Evolutionary conservation across 805 yeast genomes (phyloP), one percentile per base, ranked within the genome.

Genomic region (Ogataea methylovora): DNA sequence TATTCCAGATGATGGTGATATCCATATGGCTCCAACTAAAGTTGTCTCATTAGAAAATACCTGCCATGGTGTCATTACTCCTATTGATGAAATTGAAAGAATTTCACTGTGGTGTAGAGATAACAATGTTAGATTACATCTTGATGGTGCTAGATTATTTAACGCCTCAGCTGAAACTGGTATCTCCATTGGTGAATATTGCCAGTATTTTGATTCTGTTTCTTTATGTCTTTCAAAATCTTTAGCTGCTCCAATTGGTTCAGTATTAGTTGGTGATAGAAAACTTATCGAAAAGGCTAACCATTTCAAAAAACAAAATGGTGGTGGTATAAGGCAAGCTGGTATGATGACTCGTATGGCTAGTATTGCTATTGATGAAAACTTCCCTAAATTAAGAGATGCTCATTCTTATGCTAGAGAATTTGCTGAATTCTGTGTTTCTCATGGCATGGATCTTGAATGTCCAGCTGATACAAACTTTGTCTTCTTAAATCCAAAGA

Each of bases 61-160:
- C 4, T 52, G 85, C 29, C 87, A 83, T 43, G 96, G 96, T 25
- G 69, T 80, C 29, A 60, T 86, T 29, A 70, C 72, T 57, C 96
- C 96, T 7, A 45, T 78, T 31, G 87, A 79, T 19, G 95, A 85
- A 53, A 67, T 87, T 35, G 61, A 61, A 37, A 71, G 73, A 37
- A 86, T 87, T 45, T 69, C 79, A 22, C 68, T 59, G 29, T 86
- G 82, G 68, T 84, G 88, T 41, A 64, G 67, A 37, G 73, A 61
- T 22, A 68, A 79, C 47, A 67, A 65, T 37, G 63, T 83, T 37
- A 70, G 65, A 40, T 58, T 86, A 46, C 96, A 87, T 51, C 73
- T 87, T 48, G 96, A 87, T 54, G 96, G 96, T 41, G 96, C 96
- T 11, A 72, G 96, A 46, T 61, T 87, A 35, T 85, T 87, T 84